A percentile compares a stretch with the other conserved stretches of the same genome.
phyloP scores from a whole-genome alignment of 2,329 filamentous ascomycete species.

The Pleoardoris graminearum region DNA sequence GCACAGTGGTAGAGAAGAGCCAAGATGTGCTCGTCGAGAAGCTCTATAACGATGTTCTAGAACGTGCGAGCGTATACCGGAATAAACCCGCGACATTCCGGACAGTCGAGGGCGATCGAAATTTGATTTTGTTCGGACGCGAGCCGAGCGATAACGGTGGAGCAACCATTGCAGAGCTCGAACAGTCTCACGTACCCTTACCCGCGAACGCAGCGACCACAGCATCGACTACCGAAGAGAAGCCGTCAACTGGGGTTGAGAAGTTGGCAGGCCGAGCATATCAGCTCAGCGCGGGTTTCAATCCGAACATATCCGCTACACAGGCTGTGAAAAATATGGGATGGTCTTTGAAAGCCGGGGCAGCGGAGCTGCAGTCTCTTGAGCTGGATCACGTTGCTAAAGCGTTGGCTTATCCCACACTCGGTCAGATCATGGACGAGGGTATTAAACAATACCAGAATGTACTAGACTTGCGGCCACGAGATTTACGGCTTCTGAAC shows the following conservation, averaged over 20 bases:
- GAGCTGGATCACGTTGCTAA: constrained; percentile 69
- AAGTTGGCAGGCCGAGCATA: constrained; percentile 73
- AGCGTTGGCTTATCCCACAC: constrained; percentile 66
- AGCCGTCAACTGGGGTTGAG: constrained; percentile 57
- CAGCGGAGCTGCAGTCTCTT: constrained; percentile 65
- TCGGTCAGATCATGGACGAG: constrained; percentile 90
- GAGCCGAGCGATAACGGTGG: constrained; percentile 64
- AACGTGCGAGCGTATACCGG: constrained; percentile 88
- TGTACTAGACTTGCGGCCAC: constrained; percentile 79
- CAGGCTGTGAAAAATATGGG: constrained; percentile 79
- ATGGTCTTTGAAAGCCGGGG: constrained; percentile 72
- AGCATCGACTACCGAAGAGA: constrained; percentile 43
- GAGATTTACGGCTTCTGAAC: constrained; percentile 88
- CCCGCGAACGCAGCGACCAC: constrained; percentile 53
- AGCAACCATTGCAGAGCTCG: constrained; percentile 72
- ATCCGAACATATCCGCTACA: constrained; percentile 71
- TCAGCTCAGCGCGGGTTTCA: constrained; percentile 66
- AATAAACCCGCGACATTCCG: constrained; percentile 71
- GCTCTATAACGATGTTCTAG: constrained; percentile 91
- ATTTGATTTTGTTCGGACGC: constrained; percentile 78
- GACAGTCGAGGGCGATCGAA: constrained; percentile 79
- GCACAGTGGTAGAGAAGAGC: constrained; percentile 73
- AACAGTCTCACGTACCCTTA: constrained; percentile 64
- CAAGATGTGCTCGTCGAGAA: constrained; percentile 85
- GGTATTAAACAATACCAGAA: constrained; percentile 86